Conservation (phyloP, 1,284 basidiomycete species). For the Polyporus tsugae region DNA sequence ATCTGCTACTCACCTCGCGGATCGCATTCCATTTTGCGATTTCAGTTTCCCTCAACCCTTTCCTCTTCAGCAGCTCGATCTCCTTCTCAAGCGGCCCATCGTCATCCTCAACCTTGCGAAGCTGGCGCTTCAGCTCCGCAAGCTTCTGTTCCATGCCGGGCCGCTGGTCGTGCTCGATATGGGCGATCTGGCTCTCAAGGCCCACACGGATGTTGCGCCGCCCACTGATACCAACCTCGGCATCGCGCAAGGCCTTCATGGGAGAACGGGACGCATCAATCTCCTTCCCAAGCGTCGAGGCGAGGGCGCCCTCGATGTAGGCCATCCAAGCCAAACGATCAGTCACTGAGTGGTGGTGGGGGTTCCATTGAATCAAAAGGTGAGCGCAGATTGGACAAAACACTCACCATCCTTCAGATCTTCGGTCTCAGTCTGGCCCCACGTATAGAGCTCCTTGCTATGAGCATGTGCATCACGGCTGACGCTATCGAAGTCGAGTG, state of each 20-base stretch:
- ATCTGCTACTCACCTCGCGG: conserved; percentile 62
- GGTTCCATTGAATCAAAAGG: conserved; percentile 6
- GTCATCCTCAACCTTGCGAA: conserved; percentile 68
- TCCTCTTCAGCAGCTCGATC: conserved; percentile 73
- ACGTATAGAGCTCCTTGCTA: conserved; percentile 83
- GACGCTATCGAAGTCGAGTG: conserved; percentile 73
- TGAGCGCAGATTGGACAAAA: background rate
- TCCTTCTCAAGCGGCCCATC: conserved; percentile 72
- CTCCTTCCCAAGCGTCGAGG: conserved; percentile 63
- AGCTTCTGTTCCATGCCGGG: conserved; percentile 67
- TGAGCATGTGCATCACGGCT: conserved; percentile 71
- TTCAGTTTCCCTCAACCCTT: conserved; percentile 77
- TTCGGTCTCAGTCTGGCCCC: conserved; percentile 74
- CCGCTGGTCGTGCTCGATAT: conserved; percentile 69
- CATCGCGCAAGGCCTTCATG: conserved; percentile 74
- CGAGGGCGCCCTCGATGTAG: conserved; percentile 74
- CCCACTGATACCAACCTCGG: conserved; percentile 67
- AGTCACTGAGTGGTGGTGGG: conserved; percentile 56
- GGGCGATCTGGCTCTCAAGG: conserved; percentile 66
- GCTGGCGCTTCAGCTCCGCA: conserved; percentile 69
- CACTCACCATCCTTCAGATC: conserved; percentile 79
- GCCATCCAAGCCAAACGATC: conserved; percentile 83
- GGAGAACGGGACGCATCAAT: conserved; percentile 69
- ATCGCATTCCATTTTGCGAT: conserved; percentile 78
- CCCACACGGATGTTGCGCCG: conserved; percentile 65